Percentiles rank a stretch among this genome's conserved stretches.
Evolutionary conservation across 1,139 yeast species (phyloP).

Genomic region (Ogataea hybrid): DNA sequence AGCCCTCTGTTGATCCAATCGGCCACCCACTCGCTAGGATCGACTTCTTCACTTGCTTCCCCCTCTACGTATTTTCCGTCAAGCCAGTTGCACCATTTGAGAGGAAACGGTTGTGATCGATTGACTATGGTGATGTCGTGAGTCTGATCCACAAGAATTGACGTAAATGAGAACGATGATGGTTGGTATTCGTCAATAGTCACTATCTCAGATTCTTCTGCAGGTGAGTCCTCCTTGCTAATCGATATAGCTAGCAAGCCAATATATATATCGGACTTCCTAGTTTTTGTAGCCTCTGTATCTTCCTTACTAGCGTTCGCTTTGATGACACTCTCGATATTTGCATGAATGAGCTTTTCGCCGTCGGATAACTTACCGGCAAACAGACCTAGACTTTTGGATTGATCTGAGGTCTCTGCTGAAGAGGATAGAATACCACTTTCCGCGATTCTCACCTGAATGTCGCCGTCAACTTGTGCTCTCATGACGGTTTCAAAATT

Average conservation of each 20-base stretch:
- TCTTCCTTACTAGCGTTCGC: conserved; percentile 23
- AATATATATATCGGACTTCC: conserved; percentile 64
- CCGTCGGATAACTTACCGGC: conserved; percentile 80
- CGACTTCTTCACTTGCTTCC: conserved; percentile 49
- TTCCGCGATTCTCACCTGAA: conserved; percentile 53
- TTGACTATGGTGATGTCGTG: conserved; percentile 73
- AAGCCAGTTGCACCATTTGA: conserved; percentile 86
- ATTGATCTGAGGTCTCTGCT: conserved; percentile 18
- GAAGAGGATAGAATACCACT: conserved; percentile 38
- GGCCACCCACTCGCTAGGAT: conserved; percentile 94
- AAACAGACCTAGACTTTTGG: conserved; percentile 64
- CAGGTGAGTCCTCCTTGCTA: conserved; percentile 20
- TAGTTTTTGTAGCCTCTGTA: conserved; percentile 21
- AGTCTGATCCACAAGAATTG: conserved; percentile 72
- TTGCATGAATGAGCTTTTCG: conserved; percentile 86
- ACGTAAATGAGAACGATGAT: conserved; percentile 60
- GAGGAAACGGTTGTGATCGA: conserved; percentile 87
- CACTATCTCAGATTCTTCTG: conserved; percentile 38
- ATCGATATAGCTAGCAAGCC: conserved; percentile 70
- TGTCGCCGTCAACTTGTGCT: conserved; percentile 86
- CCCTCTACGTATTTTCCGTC: conserved; percentile 40
- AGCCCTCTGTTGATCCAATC: conserved; percentile 89
- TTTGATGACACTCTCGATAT: conserved; percentile 70
- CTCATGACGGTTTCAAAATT: conserved; percentile 82
- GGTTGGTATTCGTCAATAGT: conserved; percentile 40